phyloP scores from a whole-genome alignment of 805 yeast genomes.

The Saccharomycopsis vini region DNA sequence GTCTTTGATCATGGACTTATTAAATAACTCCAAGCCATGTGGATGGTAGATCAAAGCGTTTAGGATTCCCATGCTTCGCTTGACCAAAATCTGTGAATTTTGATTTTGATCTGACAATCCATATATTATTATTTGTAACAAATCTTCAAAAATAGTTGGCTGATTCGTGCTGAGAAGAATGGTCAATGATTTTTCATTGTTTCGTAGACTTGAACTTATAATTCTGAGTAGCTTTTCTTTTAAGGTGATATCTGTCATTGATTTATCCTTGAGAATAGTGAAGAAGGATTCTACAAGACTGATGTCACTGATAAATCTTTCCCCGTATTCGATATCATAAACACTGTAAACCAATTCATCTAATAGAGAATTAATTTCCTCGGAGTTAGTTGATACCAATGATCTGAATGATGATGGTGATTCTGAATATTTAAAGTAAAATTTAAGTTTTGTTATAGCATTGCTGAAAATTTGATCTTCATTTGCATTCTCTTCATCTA shows the following conservation, averaged over 20 bases:
- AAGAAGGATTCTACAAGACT: conserved; percentile 10
- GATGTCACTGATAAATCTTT: conserved; percentile 12
- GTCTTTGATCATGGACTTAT: conserved; percentile 3
- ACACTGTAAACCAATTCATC: conserved; percentile 14
- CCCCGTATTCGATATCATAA: conserved; percentile 16
- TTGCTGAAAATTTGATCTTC: too few relatives aligned
- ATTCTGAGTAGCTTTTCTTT: conserved; percentile 17
- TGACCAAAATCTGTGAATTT: conserved; percentile 12
- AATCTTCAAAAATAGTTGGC: not conserved
- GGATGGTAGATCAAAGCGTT: conserved; percentile 14
- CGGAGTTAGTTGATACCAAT: conserved; percentile 1
- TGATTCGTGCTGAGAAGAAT: conserved; percentile 6
- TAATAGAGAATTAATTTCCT: conserved; percentile 5
- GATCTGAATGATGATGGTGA: too few relatives aligned
- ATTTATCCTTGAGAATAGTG: conserved; percentile 9
- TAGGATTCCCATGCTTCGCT: conserved; percentile 14
- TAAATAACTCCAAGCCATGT: conserved; percentile 12
- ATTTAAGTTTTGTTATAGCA: too few relatives aligned
- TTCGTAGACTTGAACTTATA: conserved; percentile 15
- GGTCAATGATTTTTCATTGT: conserved; percentile 12
- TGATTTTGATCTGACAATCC: not conserved
- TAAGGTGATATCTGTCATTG: not conserved
- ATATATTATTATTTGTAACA: conserved; percentile 1
- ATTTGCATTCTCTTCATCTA: too few relatives aligned
- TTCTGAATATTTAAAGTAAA: too few relatives aligned